A percentile compares a stretch with the other conserved stretches of the same genome.
Evolutionary conservation across 768 basidiomycete species (phyloP).

Genomic region (Rhodotorula paludigena): DNA sequence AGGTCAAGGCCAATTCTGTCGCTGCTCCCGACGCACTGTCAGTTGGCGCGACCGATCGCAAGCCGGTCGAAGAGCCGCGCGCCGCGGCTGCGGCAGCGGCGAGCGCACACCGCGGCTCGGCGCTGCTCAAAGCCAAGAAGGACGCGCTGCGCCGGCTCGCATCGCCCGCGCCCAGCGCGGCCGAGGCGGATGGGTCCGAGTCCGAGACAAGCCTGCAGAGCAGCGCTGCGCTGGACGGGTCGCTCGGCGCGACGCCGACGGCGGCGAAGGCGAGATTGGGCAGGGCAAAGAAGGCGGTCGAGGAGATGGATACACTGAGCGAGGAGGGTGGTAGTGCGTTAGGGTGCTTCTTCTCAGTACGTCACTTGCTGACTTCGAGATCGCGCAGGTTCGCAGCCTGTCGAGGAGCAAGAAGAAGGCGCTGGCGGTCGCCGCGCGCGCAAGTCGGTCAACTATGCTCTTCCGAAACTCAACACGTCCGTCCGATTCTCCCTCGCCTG

Average conservation of each 20-base stretch:
- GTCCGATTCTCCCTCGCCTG: too few relatives aligned
- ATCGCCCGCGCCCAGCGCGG: background rate
- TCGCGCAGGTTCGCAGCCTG: background rate
- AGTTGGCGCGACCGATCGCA: background rate
- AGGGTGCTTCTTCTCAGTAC: background rate
- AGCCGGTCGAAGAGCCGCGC: too few relatives aligned
- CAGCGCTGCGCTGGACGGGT: background rate
- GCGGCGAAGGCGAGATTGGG: background rate
- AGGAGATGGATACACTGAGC: background rate
- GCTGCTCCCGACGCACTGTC: background rate
- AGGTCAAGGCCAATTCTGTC: background rate
- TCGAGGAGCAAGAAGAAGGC: background rate
- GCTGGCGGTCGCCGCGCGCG: conserved; percentile 34
- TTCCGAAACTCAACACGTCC: conserved; percentile 42
- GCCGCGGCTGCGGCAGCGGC: background rate
- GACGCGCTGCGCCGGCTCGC: conserved; percentile 1
- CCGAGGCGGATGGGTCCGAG: background rate
- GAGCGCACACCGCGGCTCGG: background rate
- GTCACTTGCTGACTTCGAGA: background rate
- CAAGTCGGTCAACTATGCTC: conserved; percentile 41
- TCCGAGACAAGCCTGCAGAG: background rate
- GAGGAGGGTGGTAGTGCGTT: background rate
- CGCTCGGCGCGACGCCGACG: background rate
- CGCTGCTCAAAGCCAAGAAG: conserved; percentile 17
- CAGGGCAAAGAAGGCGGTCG: background rate